Base-by-base conservation (phyloP, 345 rosid genomes). In the Lagerstroemia speciosa region DNA sequence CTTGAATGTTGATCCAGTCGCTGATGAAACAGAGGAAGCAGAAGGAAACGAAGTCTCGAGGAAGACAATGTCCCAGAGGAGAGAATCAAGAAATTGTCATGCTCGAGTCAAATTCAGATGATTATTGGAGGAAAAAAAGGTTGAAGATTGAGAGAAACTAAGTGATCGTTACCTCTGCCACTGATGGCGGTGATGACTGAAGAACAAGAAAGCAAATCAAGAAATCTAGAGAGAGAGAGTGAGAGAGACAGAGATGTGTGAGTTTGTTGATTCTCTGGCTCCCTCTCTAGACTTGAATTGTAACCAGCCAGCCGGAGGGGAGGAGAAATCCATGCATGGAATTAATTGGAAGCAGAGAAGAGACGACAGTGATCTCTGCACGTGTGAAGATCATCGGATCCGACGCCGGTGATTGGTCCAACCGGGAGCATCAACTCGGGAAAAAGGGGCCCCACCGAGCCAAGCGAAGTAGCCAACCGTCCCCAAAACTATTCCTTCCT, bases 251-350 rank as follows among this genome's bases (percentile, higher is more conserved):
- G 53, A 45, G 53, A 48, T 17, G 68, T 26, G 68, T 32, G 57
- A 40, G 10, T 29, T 11, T 11, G 68, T 66, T 15, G 31, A 33
- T 38, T 40, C 41, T 27, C 58, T 31, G 32, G 15, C 27, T 29
- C 68, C 27, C 55, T 66, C 34, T 26, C 52, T 15, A 15, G n/a
- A 26, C 0, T 67, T 58, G 45, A 45, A 52, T 27, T 52, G 27
- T 5, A 20, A n/a, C n/a, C n/a, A n/a, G n/a, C n/a, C n/a, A n/a
- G n/a, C n/a, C n/a, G n/a, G 61, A 24, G 10, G 53, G 81, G 86
- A 76, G 89, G 82, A 83, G 85, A 85, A 85, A 79, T 79, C 89
- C 85, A 85, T 79, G 89, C n/a, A n/a, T n/a, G n/a, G n/a, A n/a
- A n/a, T n/a, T n/a, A n/a, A n/a, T n/a, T n/a, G n/a, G n/a, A n/a